phyloP scores from a whole-genome alignment of 2,329 filamentous ascomycete species.

The Hypoxylon sp. region DNA sequence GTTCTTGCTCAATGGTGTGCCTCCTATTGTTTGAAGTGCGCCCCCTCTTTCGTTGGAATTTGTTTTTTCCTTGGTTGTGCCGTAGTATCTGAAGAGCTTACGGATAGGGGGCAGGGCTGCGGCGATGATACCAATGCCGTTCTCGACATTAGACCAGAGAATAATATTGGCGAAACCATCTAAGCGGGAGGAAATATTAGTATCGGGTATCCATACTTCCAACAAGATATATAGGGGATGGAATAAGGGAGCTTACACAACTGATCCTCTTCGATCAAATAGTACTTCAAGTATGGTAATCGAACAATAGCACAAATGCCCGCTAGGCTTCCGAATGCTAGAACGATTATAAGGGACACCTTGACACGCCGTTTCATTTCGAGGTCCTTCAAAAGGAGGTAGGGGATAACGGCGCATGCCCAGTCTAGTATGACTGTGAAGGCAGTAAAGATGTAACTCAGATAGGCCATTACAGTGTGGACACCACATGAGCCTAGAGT shows the following conservation, averaged over 20 bases:
- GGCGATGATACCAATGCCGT: conserved; percentile 8
- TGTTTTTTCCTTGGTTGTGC: conserved; percentile 2
- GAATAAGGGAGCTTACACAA: conserved; percentile 4
- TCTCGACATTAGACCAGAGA: conserved; percentile 13
- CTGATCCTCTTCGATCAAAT: conserved; percentile 11
- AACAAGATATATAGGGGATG: no score
- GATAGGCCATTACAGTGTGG: conserved; percentile 9
- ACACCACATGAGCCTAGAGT: conserved; percentile 6
- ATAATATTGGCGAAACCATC: conserved; percentile 8
- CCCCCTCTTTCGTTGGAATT: not conserved
- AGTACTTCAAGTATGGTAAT: conserved; percentile 19
- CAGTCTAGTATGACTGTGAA: conserved; percentile 14
- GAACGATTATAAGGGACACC: conserved; percentile 10
- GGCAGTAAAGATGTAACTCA: conserved; percentile 12
- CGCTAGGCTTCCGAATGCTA: conserved; percentile 11
- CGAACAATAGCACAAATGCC: conserved; percentile 10
- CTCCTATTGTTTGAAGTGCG: conserved; percentile 12
- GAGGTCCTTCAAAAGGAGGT: conserved; percentile 11
- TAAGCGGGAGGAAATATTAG: no score
- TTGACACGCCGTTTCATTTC: conserved; percentile 9
- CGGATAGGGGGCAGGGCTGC: conserved; percentile 6
- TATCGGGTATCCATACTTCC: no score
- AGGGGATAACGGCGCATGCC: conserved; percentile 14
- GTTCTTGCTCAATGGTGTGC: conserved; percentile 12
- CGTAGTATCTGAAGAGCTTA: conserved; percentile 14